Evolutionary conservation across 495 filamentous ascomycete genomes (phyloP).

Genomic region (Extremus antarcticus): DNA sequence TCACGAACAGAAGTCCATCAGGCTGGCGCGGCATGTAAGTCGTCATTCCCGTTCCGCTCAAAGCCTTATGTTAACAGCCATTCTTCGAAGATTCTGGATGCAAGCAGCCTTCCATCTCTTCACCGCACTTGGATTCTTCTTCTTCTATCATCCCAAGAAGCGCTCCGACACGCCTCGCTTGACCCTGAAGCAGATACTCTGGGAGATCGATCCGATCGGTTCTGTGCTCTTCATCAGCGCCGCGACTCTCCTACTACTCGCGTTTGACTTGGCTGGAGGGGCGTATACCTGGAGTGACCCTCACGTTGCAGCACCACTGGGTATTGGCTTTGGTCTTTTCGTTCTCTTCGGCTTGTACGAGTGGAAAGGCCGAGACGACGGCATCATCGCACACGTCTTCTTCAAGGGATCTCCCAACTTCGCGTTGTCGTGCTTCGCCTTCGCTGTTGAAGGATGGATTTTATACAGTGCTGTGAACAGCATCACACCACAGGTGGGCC

Average conservation of each 20-base stretch:
- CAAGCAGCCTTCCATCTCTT: conserved; percentile 43
- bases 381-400: conserved; percentile 44
- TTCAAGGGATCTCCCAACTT: conserved; percentile 44
- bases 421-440: conserved; percentile 40
- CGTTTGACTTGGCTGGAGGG: conserved; percentile 43
- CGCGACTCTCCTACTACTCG: conserved; percentile 40
- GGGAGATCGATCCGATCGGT: conserved; percentile 45
- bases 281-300: conserved; percentile 38
- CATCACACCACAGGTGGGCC: conserved; percentile 41
- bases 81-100: conserved; percentile 27
- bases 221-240: conserved; percentile 38
- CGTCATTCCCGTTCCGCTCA: no score
- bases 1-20: conserved; percentile 34
- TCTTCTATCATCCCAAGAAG: conserved; percentile 41
- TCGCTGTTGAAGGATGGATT: conserved; percentile 46
- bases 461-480: conserved; percentile 48
- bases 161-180: conserved; percentile 33
- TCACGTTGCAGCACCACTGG: conserved; percentile 41
- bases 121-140: conserved; percentile 32
- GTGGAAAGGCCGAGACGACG: conserved; percentile 43
- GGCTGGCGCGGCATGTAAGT: conserved; percentile 44
- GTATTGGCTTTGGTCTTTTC: conserved; percentile 36
- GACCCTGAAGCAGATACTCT: conserved; percentile 34
- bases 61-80: no score
- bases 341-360: conserved; percentile 40